Conservation (phyloP, 2,329 filamentous ascomycete species). For the Coccinonectria pachysandricola region DNA sequence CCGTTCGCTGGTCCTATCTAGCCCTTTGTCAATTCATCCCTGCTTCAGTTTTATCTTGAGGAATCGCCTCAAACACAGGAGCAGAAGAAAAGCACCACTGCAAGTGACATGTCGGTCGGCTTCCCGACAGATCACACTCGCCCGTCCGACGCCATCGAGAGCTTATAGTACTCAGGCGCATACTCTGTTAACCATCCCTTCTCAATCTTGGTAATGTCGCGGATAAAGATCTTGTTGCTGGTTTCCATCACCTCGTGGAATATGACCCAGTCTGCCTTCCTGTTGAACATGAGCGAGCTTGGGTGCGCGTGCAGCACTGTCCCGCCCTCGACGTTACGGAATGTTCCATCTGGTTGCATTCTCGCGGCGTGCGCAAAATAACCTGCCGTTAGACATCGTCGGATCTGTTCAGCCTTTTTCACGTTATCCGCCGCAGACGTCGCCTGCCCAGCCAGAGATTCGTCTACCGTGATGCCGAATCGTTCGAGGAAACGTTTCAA, state of each 20-base stretch:
- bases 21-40: too few species aligned
- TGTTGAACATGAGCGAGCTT: slow-evolving; percentile 88
- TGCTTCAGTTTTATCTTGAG: slow-evolving; percentile 1
- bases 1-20: too few species aligned
- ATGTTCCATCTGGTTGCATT: slow-evolving; percentile 90
- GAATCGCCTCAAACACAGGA: too few species aligned
- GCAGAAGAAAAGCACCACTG: too few species aligned
- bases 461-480: slow-evolving; percentile 63
- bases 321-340: slow-evolving; percentile 72
- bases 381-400: slow-evolving; percentile 75
- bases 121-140: slow-evolving; percentile 11
- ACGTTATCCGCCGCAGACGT: slow-evolving; percentile 19
- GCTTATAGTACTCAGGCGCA: slow-evolving; percentile 70
- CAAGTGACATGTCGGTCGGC: slow-evolving; percentile 3
- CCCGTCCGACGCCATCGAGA: slow-evolving; percentile 28
- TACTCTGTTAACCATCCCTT: slow-evolving; percentile 88
- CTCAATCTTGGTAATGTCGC: slow-evolving; percentile 87
- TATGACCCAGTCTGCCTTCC: slow-evolving; percentile 92
- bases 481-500: slow-evolving; percentile 79
- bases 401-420: slow-evolving; percentile 58
- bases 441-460: slow-evolving; percentile 39
- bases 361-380: slow-evolving; percentile 89
- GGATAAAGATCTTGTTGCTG: slow-evolving; percentile 76
- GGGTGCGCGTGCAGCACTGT: slow-evolving; percentile 79
- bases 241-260: slow-evolving; percentile 93